Evolutionary conservation across 306 rosid species (phyloP), one percentile per base, ranked within the genome.

Genomic region (Rubus parviflorus): DNA sequence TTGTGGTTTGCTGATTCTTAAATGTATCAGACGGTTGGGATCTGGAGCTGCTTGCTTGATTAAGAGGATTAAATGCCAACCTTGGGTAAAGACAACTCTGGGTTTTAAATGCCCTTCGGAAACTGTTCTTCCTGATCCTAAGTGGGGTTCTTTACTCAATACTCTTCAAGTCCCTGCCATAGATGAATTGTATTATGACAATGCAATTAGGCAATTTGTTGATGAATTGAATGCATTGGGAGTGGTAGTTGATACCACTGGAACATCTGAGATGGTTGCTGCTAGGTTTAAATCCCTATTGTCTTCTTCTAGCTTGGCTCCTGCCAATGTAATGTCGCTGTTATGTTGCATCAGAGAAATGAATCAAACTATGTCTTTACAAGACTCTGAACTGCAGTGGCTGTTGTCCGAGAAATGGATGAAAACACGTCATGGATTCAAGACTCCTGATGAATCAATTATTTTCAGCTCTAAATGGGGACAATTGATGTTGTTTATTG

Each of bases 351-450:
- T 76, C 7, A 77, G 57, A 57, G 78, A 66, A 48, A 35, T 48
- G 25, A 56, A 68, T 35, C 58, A 38, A 66, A 53, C 17, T 64
- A 48, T 47, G 20, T 16, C 40, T 30, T 20, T 19, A 37, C 70
- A 57, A 49, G 25, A 45, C 40, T 72, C 54, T 8, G 73, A 71
- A 48, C 73, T 72, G 73, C 45, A 79, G 68, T 72, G 70, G 62
- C 43, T 72, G 45, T 23, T 47, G 13, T 41, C 17, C 0, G 78
- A 81, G 70, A 77, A 76, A 54, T 77, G 79, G 85, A 49, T 81
- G 48, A 81, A 77, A 48, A 77, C 78, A 5, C 49, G 75, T n/a
- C 78, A 72, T 67, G 81, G 81, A 23, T 81, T 64, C 74, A 81
- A 66, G 71, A 69, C 81, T 57, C 81, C 81, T 22, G 38, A 40